A percentile compares a stretch with the other conserved stretches of the same genome.
Evolutionary conservation across 768 basidiomycete species (phyloP).

Genomic region (Termitomyces heimii): DNA sequence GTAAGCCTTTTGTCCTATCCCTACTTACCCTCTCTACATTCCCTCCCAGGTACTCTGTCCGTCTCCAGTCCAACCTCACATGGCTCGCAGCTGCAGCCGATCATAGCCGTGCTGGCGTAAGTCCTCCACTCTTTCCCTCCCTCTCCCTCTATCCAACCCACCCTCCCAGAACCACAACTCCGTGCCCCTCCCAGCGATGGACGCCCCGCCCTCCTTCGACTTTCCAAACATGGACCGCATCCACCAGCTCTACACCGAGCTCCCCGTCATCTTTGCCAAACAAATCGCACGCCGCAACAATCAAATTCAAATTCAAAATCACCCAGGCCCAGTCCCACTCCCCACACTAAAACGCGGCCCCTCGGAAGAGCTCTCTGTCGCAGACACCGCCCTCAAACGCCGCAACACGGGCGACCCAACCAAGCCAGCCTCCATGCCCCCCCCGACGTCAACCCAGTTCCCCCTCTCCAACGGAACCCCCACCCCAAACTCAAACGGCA

Average conservation of each 20-base stretch:
- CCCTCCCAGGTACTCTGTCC: slow-evolving; percentile 43
- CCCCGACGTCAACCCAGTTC: slow-evolving; percentile 25
- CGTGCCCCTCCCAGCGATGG: slow-evolving; percentile 50
- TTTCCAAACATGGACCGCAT: slow-evolving; percentile 47
- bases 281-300: slow-evolving; percentile 49
- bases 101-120: slow-evolving; percentile 40
- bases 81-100: slow-evolving; percentile 72
- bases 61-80: slow-evolving; percentile 65
- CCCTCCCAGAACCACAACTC: slow-evolving; percentile 22
- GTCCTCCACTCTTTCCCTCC: slow-evolving; percentile 16
- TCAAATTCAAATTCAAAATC: too few species aligned
- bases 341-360: slow-evolving; percentile 55
- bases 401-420: slow-evolving; percentile 66
- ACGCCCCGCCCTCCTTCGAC: slow-evolving; percentile 45
- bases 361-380: slow-evolving; percentile 35
- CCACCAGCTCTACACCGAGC: slow-evolving; percentile 54
- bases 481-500: not conserved
- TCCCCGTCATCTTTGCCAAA: slow-evolving; percentile 58
- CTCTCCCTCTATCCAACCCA: not conserved
- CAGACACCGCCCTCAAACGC: slow-evolving; percentile 48
- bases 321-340: too few species aligned
- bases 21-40: not conserved
- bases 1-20: slow-evolving; percentile 34
- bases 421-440: slow-evolving; percentile 21
- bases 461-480: not conserved